phyloP scores from a whole-genome alignment of 2,329 filamentous ascomycete species.

The Penicillium sclerotiorum region DNA sequence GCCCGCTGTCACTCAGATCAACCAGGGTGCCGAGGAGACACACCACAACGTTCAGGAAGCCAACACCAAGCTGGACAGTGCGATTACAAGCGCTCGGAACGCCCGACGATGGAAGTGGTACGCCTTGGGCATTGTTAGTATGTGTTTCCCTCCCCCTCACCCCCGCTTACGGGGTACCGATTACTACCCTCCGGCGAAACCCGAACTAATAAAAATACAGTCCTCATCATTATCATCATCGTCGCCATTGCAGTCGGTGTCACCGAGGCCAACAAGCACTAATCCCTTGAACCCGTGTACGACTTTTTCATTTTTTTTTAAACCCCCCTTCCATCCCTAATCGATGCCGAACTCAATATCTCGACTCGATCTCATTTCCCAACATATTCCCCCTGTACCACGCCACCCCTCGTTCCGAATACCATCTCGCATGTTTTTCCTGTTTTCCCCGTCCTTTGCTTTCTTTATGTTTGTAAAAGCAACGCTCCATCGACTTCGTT shows the following conservation, averaged over 20 bases:
- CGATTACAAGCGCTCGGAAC: constrained; percentile 76
- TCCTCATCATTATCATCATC: constrained; percentile 58
- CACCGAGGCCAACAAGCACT: constrained; percentile 35
- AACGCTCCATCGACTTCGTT: constrained; percentile 19
- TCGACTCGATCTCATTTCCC: constrained; percentile 5
- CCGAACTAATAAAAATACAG: too few relatives aligned
- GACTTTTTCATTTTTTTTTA: constrained; percentile 20
- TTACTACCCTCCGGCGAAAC: background rate
- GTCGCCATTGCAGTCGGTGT: constrained; percentile 55
- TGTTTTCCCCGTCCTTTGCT: background rate
- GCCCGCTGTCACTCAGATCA: constrained; percentile 75
- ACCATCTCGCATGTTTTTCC: constrained; percentile 26
- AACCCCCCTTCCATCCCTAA: too few relatives aligned
- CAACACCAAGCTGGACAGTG: constrained; percentile 79
- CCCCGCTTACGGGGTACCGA: constrained; percentile 1
- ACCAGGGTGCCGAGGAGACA: constrained; percentile 83
- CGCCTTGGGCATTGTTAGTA: constrained; percentile 74
- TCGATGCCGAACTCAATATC: too few relatives aligned
- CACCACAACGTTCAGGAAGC: constrained; percentile 81
- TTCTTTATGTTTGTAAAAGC: constrained; percentile 26
- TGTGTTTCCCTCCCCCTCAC: constrained; percentile 37
- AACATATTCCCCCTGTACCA: constrained; percentile 10
- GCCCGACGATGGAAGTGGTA: constrained; percentile 96
- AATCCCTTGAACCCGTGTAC: constrained; percentile 19
- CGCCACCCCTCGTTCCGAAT: constrained; percentile 24